phyloP scores from a whole-genome alignment of 306 rosid species.

The Pyrus communis region DNA sequence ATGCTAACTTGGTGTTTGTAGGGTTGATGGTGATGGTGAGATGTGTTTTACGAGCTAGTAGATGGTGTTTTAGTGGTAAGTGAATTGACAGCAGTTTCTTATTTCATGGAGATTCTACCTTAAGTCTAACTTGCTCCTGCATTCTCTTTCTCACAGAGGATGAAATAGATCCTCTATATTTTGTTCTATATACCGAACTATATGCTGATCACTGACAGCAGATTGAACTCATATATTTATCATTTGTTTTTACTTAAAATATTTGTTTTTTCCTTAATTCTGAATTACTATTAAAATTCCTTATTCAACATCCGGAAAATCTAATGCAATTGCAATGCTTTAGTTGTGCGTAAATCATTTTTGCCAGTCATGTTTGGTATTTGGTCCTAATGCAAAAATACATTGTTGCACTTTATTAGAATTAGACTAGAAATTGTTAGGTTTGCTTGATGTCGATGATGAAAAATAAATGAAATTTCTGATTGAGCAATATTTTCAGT shows the following conservation, averaged over 20 bases:
- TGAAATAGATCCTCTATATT: not conserved
- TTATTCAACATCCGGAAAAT: not conserved
- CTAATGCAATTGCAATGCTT: not conserved
- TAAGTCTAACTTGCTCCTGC: not conserved
- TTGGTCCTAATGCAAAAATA: not conserved
- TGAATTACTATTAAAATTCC: no score
- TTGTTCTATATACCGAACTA: not conserved
- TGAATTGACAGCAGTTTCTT: not conserved
- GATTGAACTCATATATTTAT: not conserved
- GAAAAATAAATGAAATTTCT: not conserved
- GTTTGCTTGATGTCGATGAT: no score
- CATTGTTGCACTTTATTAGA: not conserved
- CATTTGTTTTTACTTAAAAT: not conserved
- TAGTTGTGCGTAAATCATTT: not conserved
- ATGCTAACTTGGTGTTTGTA: not conserved
- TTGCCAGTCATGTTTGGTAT: not conserved
- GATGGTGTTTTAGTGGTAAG: not conserved
- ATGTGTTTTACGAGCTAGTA: not conserved
- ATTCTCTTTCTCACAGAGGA: not conserved
- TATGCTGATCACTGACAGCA: not conserved
- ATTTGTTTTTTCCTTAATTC: not conserved
- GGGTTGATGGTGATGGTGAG: not conserved
- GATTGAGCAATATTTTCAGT: not conserved
- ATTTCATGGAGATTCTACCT: not conserved
- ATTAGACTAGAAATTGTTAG: not conserved